These are phyloP conservation scores for Colletotrichum incanum DNA, from an alignment of 2,329 filamentous ascomycete species.

Conservation along the genomic window DNA sequence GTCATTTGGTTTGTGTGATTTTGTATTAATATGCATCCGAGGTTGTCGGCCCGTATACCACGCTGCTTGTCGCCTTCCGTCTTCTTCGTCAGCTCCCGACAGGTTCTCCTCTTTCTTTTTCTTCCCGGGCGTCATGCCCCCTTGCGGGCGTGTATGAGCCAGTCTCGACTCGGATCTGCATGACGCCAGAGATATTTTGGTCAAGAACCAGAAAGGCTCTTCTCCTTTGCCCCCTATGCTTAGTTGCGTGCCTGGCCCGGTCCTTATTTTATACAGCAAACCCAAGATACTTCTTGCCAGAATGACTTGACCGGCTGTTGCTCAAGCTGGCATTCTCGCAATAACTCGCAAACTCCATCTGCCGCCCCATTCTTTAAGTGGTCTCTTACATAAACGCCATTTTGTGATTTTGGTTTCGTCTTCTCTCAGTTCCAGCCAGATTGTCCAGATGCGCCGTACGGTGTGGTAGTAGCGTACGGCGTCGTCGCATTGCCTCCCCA, in stretches of 20 bases:
- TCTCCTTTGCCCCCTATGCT: background rate
- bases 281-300: slow-evolving; percentile 4
- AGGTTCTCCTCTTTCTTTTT: background rate
- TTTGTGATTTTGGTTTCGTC: slow-evolving; percentile 19
- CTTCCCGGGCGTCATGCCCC: background rate
- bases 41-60: background rate
- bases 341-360: slow-evolving; percentile 36
- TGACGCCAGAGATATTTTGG: slow-evolving; percentile 15
- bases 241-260: background rate
- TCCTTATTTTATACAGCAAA: slow-evolving; percentile 11
- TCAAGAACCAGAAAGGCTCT: background rate
- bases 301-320: slow-evolving; percentile 9
- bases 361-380: slow-evolving; percentile 31
- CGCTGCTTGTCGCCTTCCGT: background rate
- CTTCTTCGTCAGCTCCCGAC: background rate
- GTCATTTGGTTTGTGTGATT: slow-evolving; percentile 2
- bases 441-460: slow-evolving; percentile 67
- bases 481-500: slow-evolving; percentile 75
- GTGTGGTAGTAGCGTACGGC: slow-evolving; percentile 59
- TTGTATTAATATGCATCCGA: slow-evolving; percentile 1
- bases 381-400: slow-evolving; percentile 36
- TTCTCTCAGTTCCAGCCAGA: slow-evolving; percentile 63
- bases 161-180: slow-evolving; percentile 1
- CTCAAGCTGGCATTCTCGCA: slow-evolving; percentile 13
- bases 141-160: slow-evolving; percentile 12